phyloP scores from a whole-genome alignment of 2,329 filamentous ascomycete genomes.

The Pseudopyricularia javanii region DNA sequence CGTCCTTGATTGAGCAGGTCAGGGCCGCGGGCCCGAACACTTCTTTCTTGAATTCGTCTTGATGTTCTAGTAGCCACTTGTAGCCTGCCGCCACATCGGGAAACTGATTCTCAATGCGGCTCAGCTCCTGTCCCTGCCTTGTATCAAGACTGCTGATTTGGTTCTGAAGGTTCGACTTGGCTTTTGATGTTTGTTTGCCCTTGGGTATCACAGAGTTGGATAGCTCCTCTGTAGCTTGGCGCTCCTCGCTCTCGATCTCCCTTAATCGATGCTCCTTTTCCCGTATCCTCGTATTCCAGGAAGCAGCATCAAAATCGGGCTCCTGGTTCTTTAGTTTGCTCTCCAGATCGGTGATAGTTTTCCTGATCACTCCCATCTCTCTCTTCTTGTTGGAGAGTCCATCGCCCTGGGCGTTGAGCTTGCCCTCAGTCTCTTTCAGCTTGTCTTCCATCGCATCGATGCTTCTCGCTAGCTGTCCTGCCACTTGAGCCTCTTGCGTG shows the following conservation, averaged over 20 bases:
- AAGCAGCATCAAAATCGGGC: conserved; percentile 53
- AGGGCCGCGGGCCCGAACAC: conserved; percentile 75
- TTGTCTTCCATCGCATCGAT: conserved; percentile 23
- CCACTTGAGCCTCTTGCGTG: conserved; percentile 37
- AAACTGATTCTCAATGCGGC: conserved; percentile 47
- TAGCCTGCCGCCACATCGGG: conserved; percentile 58
- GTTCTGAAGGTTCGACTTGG: conserved; percentile 11
- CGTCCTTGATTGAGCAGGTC: conserved; percentile 66
- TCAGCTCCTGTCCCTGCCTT: conserved; percentile 60
- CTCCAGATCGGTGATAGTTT: conserved; percentile 50
- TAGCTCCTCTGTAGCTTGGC: conserved; percentile 6
- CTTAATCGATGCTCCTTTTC: conserved; percentile 44
- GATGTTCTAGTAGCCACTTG: conserved; percentile 70
- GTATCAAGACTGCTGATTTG: conserved; percentile 49
- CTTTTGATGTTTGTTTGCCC: conserved; percentile 5
- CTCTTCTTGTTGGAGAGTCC: conserved; percentile 35
- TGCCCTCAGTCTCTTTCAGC: conserved; percentile 34
- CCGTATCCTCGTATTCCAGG: conserved; percentile 61
- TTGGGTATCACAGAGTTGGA: background rate
- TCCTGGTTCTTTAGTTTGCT: conserved; percentile 49
- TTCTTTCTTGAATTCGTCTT: conserved; percentile 55
- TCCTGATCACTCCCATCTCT: conserved; percentile 35
- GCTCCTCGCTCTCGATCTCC: conserved; percentile 32
- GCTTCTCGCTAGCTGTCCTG: conserved; percentile 28
- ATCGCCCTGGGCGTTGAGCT: conserved; percentile 38